Percentiles rank a stretch among this genome's conserved stretches.
These are phyloP conservation scores for Ailanthus altissimus DNA, from an alignment of 345 rosid genomes.

Conservation along the genomic window DNA sequence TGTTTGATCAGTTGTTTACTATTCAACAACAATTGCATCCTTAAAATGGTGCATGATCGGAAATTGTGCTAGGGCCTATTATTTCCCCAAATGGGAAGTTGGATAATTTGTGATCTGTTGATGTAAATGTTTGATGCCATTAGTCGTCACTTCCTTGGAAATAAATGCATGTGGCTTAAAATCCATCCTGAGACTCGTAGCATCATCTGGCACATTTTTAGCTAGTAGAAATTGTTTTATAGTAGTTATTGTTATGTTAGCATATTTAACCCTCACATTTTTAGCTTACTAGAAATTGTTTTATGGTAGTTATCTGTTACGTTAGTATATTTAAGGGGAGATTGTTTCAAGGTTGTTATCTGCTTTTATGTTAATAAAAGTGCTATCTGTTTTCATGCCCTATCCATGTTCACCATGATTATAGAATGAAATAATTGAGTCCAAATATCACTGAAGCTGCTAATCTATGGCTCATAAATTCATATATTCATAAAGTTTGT, in stretches of 20 bases:
- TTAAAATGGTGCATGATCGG: neutral
- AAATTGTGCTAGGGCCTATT: neutral
- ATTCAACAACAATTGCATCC: neutral
- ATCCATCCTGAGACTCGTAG: neutral
- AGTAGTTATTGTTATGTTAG: too few species aligned
- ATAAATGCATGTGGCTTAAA: neutral
- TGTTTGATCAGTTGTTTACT: slow-evolving; percentile 2
- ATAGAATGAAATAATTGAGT: neutral
- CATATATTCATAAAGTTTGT: neutral
- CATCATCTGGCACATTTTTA: too few species aligned
- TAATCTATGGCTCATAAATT: neutral
- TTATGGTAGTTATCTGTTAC: too few species aligned
- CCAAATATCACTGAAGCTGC: neutral
- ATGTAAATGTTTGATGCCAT: neutral
- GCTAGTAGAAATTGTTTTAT: too few species aligned
- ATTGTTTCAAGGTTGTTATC: neutral
- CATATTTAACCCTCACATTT: too few species aligned
- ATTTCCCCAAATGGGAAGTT: neutral
- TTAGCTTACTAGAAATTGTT: too few species aligned
- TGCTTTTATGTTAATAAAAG: neutral
- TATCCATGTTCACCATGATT: neutral
- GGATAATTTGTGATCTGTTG: neutral
- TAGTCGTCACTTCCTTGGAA: neutral
- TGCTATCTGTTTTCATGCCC: neutral
- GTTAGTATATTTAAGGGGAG: neutral